A percentile compares a stretch with the other conserved stretches of the same genome.
These are phyloP conservation scores for Bruguiera gymnorhiza DNA, from an alignment of 345 rosid genomes.

Conservation along the genomic window DNA sequence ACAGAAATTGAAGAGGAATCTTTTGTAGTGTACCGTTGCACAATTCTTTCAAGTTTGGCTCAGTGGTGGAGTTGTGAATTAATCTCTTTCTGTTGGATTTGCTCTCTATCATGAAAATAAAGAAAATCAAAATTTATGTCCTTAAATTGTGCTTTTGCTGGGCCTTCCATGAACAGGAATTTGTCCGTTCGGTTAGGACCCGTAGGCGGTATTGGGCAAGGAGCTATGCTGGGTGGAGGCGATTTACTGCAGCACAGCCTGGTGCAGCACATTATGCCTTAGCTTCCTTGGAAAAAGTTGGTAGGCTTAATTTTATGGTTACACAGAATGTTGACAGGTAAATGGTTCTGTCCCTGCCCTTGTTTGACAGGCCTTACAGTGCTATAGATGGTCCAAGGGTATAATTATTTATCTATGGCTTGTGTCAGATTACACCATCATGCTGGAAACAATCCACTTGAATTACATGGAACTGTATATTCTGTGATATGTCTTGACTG, in stretches of 20 bases:
- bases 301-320: conserved; percentile 60
- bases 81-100: too few species aligned
- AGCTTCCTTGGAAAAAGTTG: conserved; percentile 79
- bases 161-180: conserved; percentile 47
- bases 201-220: conserved; percentile 94
- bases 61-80: too few species aligned
- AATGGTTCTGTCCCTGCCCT: neutral
- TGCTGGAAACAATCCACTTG: conserved; percentile 89
- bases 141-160: neutral
- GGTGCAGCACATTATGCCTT: conserved; percentile 72
- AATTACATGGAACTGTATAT: conserved; percentile 86
- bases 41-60: too few species aligned
- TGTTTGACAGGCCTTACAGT: neutral
- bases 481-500: conserved; percentile 75
- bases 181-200: conserved; percentile 59
- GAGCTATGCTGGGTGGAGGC: conserved; percentile 97
- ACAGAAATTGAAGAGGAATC: too few species aligned
- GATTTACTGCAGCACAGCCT: conserved; percentile 71
- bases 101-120: neutral
- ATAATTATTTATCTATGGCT: conserved; percentile 5
- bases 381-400: too few species aligned
- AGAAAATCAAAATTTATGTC: neutral
- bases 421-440: conserved; percentile 73
- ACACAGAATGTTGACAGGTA: conserved; percentile 96
- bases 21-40: too few species aligned